Base-by-base conservation (phyloP, 1,284 basidiomycete genomes). In the Leccinum pallidistipes region DNA sequence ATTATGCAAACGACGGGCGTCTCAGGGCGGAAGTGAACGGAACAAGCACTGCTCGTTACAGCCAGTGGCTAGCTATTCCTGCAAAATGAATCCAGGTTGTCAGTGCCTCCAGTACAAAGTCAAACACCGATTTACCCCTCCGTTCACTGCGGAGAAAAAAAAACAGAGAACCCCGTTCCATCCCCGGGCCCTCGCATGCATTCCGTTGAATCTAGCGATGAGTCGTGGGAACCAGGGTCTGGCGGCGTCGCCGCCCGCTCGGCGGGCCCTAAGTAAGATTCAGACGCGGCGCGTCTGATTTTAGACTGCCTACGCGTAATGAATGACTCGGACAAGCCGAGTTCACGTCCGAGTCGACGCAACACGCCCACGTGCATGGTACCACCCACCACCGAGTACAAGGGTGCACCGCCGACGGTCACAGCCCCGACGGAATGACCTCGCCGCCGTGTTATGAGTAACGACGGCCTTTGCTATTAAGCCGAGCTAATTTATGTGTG, bases 11-110 rank as follows among this genome's bases (percentile, higher is more conserved):
- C 45, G 59, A 52, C 54, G 50, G 57, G 69, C 58, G 65, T 66
- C 56, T 40, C 45, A 63, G 31, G 57, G 67, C 61, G 71, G 68
- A 65, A 69, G 60, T 69, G 55, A 65, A 56, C 45, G 32, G 53
- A 31, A 43, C 18, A 21, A n/a, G 52, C 70, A 71, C 66, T 18
- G 68, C 71, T 74, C 56, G 58, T 52, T 59, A 60, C 57, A 38
- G 69, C 61, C 64, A 67, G 57, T 63, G 60, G 43, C 16, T 61
- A 56, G 50, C 69, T 62, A 63, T 69, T 68, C 61, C 69, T 67
- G 68, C 68, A 52, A 71, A 68, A 69, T 68, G 61, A 69, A 71
- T 21, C 16, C 47, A 55, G 52, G 60, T 43, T 29, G 43, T 63
- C 71, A 73, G 71, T 40, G 71, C 64, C 66, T 58, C 43, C 56